These are phyloP conservation scores for Odontarrhena argentea DNA, from an alignment of 345 rosid species.

Conservation along the genomic window DNA sequence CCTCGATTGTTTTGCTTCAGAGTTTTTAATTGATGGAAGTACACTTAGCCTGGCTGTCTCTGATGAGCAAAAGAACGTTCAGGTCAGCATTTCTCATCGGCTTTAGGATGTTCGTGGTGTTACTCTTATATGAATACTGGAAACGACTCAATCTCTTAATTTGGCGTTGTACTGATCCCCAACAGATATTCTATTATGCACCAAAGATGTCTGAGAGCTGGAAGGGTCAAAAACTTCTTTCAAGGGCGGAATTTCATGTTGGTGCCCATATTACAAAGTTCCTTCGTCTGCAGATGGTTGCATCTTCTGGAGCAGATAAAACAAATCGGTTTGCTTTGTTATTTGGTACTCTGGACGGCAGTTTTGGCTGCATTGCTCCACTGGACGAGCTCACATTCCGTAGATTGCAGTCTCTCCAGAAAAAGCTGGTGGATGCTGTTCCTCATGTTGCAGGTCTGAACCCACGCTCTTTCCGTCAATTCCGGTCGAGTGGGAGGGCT, in stretches of 20 bases:
- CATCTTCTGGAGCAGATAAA: slow-evolving; percentile 67
- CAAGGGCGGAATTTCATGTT: slow-evolving; percentile 91
- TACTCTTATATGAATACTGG: slow-evolving; percentile 8
- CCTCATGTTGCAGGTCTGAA: slow-evolving; percentile 93
- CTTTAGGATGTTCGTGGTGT: slow-evolving; percentile 12
- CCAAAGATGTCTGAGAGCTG: slow-evolving; percentile 97
- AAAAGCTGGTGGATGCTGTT: slow-evolving; percentile 86
- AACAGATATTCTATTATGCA: slow-evolving; percentile 88
- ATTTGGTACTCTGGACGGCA: slow-evolving; percentile 92
- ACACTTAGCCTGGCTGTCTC: slow-evolving; percentile 90
- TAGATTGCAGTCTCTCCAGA: slow-evolving; percentile 88
- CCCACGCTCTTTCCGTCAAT: slow-evolving; percentile 92
- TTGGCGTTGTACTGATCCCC: slow-evolving; percentile 7
- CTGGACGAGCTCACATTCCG: slow-evolving; percentile 93
- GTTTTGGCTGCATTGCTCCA: slow-evolving; percentile 92
- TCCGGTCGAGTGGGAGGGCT: slow-evolving; percentile 75
- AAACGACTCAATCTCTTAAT: slow-evolving; percentile 7
- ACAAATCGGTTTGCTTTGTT: slow-evolving; percentile 86
- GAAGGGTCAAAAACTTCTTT: slow-evolving; percentile 97
- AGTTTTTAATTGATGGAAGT: slow-evolving; percentile 97
- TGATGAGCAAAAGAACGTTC: slow-evolving; percentile 90
- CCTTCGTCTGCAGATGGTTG: slow-evolving; percentile 89
- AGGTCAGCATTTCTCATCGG: slow-evolving; percentile 51
- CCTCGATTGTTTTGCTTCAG: slow-evolving; percentile 92
- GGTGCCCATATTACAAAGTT: slow-evolving; percentile 92